phyloP scores from a whole-genome alignment of 1,139 yeast genomes.

The Suhomyces maxii region DNA sequence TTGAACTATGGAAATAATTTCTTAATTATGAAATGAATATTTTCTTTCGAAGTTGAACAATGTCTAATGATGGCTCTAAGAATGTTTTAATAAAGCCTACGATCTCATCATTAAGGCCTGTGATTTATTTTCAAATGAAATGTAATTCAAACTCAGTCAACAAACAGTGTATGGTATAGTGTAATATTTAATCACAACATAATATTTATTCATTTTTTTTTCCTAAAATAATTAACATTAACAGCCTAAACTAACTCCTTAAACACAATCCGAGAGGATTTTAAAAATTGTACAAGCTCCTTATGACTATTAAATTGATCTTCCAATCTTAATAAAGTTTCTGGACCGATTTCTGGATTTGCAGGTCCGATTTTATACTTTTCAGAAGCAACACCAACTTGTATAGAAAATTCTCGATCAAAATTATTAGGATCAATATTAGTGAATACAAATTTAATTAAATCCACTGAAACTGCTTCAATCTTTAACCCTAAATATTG shows the following conservation, averaged over 20 bases:
- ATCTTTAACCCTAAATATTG: conserved; percentile 47
- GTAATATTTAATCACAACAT: too few relatives aligned
- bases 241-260: conserved; percentile 1
- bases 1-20: too few relatives aligned
- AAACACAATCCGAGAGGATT: conserved; percentile 29
- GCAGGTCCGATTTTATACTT: conserved; percentile 31
- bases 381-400: conserved; percentile 38
- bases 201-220: too few relatives aligned
- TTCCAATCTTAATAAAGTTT: conserved; percentile 21
- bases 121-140: too few relatives aligned
- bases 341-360: conserved; percentile 32
- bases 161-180: too few relatives aligned
- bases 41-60: too few relatives aligned
- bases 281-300: conserved; percentile 41
- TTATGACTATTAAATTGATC: conserved; percentile 36
- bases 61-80: too few relatives aligned
- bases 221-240: neutral
- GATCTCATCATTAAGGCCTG: too few relatives aligned
- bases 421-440: conserved; percentile 44
- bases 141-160: too few relatives aligned
- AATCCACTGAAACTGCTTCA: conserved; percentile 38
- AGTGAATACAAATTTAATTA: conserved; percentile 39
- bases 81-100: too few relatives aligned
- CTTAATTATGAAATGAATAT: too few relatives aligned
- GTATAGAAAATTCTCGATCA: conserved; percentile 38